These are phyloP conservation scores for Cutaneotrichosporon cyanovorans DNA, from an alignment of 1,284 basidiomycete species.

Conservation along the genomic window DNA sequence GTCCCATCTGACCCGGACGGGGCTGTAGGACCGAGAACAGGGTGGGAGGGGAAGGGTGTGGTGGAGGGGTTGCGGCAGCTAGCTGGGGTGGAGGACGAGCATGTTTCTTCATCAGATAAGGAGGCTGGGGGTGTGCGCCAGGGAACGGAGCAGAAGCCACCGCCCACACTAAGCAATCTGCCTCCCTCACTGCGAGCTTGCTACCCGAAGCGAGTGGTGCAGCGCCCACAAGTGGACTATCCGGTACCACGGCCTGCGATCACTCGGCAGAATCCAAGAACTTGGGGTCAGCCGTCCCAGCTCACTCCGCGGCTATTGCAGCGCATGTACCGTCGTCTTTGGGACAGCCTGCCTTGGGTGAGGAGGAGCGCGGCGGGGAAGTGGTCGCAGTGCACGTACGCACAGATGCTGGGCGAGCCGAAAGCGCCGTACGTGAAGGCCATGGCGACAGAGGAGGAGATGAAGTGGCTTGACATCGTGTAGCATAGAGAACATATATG, in stretches of 20 bases:
- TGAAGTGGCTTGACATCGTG: background rate
- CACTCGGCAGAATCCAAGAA: constrained; percentile 24
- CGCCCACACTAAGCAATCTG: constrained; percentile 6
- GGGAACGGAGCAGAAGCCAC: no score
- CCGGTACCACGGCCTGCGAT: constrained; percentile 19
- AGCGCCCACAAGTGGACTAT: constrained; percentile 4
- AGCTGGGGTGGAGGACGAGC: constrained; percentile 14
- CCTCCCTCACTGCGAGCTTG: constrained; percentile 2
- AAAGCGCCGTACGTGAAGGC: background rate
- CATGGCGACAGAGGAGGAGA: background rate
- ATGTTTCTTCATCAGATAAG: no score
- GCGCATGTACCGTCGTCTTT: constrained; percentile 26
- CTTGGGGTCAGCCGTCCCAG: constrained; percentile 22
- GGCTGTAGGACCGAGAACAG: constrained; percentile 7
- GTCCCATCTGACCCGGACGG: constrained; percentile 1
- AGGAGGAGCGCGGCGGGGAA: background rate
- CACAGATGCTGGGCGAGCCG: background rate
- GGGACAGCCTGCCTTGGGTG: constrained; percentile 26
- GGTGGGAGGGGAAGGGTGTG: constrained; percentile 10
- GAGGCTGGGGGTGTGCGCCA: background rate
- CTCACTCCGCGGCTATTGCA: constrained; percentile 19
- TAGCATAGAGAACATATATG: background rate
- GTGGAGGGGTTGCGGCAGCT: constrained; percentile 19
- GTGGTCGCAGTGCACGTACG: background rate
- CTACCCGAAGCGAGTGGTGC: background rate